Conservation (phyloP, 345 rosid species). For the Aegle marmelos region DNA sequence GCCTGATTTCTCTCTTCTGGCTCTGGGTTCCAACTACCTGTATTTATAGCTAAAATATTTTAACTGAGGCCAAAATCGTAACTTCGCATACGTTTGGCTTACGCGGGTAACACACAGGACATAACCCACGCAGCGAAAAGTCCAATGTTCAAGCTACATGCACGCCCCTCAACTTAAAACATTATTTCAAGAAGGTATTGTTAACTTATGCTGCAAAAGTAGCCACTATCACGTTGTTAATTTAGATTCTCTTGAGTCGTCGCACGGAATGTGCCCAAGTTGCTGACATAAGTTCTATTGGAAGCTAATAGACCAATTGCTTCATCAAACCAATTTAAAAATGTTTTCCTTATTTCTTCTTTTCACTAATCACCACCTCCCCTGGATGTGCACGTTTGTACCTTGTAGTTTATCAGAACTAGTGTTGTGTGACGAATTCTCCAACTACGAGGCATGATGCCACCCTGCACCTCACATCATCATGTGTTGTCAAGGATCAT, state of each 20-base stretch:
- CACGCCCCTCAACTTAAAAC: background rate
- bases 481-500: background rate
- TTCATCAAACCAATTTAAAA: background rate
- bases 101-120: background rate
- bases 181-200: background rate
- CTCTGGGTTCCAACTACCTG: background rate
- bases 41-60: background rate
- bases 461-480: background rate
- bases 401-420: too few relatives aligned
- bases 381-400: background rate
- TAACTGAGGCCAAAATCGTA: background rate
- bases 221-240: background rate
- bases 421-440: background rate
- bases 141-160: background rate
- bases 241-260: background rate
- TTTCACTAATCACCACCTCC: background rate
- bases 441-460: background rate
- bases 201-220: background rate
- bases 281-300: background rate
- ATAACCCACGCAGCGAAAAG: background rate
- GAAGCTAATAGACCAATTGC: background rate
- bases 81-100: background rate
- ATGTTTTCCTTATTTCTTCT: background rate
- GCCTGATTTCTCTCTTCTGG: too few relatives aligned
- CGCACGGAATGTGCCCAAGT: background rate